These are phyloP conservation scores for Penicillium soppii DNA, from an alignment of 495 filamentous ascomycete species.

Conservation along the genomic window DNA sequence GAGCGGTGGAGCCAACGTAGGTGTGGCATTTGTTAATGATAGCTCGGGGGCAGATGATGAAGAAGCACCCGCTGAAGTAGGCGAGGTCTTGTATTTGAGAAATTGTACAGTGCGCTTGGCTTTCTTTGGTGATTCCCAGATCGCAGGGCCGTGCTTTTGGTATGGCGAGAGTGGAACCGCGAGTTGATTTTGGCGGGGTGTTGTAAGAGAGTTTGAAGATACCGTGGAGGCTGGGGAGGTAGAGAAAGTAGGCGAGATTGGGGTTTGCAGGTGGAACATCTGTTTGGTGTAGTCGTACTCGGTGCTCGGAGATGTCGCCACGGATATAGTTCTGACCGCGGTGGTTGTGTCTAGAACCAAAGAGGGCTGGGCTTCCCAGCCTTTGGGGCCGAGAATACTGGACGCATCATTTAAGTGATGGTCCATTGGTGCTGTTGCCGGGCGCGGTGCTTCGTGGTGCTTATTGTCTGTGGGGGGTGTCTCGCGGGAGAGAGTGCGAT, in stretches of 20 bases:
- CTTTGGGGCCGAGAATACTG: not conserved
- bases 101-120: conserved; percentile 27
- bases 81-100: conserved; percentile 13
- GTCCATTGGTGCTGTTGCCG: conserved; percentile 18
- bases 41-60: conserved; percentile 3
- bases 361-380: not conserved
- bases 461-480: conserved; percentile 18
- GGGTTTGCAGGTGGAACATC: conserved; percentile 11
- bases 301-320: not conserved
- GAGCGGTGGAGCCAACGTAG: conserved; percentile 19
- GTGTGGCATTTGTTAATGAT: conserved; percentile 8
- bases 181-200: conserved; percentile 24
- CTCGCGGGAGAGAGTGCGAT: conserved; percentile 30
- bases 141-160: conserved; percentile 36
- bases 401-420: not conserved
- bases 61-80: not conserved
- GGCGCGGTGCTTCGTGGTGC: conserved; percentile 18
- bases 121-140: conserved; percentile 37
- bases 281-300: conserved; percentile 9
- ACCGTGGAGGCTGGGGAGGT: not conserved
- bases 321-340: not conserved
- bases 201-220: not conserved
- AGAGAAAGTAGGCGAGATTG: not conserved
- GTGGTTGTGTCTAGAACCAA: not conserved
- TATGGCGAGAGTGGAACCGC: conserved; percentile 38